These are phyloP conservation scores for Laburnicola sp. DNA, from an alignment of 2,329 filamentous ascomycete species.

Conservation along the genomic window DNA sequence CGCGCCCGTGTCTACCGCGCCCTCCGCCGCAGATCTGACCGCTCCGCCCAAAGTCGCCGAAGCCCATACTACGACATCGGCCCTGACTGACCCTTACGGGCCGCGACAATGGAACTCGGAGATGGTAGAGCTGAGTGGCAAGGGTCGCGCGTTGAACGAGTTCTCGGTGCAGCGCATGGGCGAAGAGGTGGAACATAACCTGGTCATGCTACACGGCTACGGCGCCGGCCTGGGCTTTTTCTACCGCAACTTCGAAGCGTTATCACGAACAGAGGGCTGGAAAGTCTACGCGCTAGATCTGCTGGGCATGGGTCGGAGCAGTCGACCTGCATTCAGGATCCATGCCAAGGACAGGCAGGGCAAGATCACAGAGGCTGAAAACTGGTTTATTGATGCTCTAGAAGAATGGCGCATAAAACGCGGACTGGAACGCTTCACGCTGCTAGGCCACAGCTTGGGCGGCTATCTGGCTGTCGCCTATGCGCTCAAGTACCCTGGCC, in stretches of 20 bases:
- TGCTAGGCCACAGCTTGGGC: constrained; percentile 89
- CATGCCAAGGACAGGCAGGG: constrained; percentile 76
- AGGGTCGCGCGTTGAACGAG: constrained; percentile 86
- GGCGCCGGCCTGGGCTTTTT: constrained; percentile 96
- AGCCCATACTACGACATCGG: constrained; percentile 52
- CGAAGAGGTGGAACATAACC: constrained; percentile 77
- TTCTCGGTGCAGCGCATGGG: constrained; percentile 84
- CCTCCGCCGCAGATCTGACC: constrained; percentile 46
- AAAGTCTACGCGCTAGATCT: constrained; percentile 93
- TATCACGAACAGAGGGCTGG: constrained; percentile 79
- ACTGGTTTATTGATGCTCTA: constrained; percentile 93
- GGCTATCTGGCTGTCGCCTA: constrained; percentile 96
- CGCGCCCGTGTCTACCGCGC: constrained; percentile 50
- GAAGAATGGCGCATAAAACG: constrained; percentile 92
- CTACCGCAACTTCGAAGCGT: constrained; percentile 94
- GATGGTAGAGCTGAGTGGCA: constrained; percentile 81
- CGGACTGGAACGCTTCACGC: constrained; percentile 89
- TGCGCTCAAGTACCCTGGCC: constrained; percentile 92
- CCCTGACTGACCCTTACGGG: constrained; percentile 73
- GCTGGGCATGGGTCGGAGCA: constrained; percentile 90
- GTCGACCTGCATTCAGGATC: constrained; percentile 80
- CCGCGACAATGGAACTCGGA: constrained; percentile 83
- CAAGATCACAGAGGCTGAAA: constrained; percentile 86
- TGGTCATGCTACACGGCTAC: constrained; percentile 97
- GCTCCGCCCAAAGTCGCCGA: constrained; percentile 43